Percentiles rank a stretch among this genome's conserved stretches.
Conservation (phyloP, 2,329 filamentous ascomycete species). For the Venturia oleaginea region DNA sequence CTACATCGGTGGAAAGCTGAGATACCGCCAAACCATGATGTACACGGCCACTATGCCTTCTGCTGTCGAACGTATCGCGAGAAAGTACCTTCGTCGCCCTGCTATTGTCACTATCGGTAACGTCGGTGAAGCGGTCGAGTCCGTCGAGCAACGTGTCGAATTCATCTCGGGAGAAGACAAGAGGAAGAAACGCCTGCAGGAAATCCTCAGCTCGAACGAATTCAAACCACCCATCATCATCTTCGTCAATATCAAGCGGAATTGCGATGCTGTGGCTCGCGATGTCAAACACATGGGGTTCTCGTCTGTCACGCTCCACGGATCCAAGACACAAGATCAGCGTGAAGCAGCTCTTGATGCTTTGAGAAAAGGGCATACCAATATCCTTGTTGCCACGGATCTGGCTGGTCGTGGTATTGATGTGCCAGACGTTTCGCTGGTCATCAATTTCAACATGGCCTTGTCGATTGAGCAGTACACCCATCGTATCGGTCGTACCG, state of each 20-base stretch:
- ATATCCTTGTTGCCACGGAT: conserved; percentile 92
- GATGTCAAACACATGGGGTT: conserved; percentile 94
- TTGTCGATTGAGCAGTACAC: conserved; percentile 89
- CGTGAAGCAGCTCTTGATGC: conserved; percentile 83
- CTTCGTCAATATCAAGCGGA: conserved; percentile 99
- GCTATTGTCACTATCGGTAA: conserved; percentile 94
- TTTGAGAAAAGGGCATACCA: conserved; percentile 69
- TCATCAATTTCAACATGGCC: conserved; percentile 99
- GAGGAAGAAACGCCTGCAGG: conserved; percentile 87
- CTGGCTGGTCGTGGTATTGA: conserved; percentile 96
- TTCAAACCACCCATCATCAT: conserved; percentile 91
- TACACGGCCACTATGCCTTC: conserved; percentile 98
- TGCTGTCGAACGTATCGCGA: conserved; percentile 88
- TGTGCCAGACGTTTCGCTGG: conserved; percentile 84
- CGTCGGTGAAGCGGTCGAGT: conserved; percentile 90
- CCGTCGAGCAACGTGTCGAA: conserved; percentile 94
- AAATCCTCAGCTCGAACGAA: conserved; percentile 73
- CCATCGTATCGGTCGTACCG: conserved; percentile 91
- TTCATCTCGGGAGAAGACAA: conserved; percentile 87
- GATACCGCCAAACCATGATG: conserved; percentile 99
- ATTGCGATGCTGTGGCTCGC: conserved; percentile 88
- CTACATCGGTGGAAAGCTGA: conserved; percentile 63
- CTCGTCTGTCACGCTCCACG: conserved; percentile 82
- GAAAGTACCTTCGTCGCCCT: conserved; percentile 87
- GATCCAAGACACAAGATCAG: conserved; percentile 95